phyloP scores from a whole-genome alignment of 2,329 filamentous ascomycete genomes.

The Nemania sp. region DNA sequence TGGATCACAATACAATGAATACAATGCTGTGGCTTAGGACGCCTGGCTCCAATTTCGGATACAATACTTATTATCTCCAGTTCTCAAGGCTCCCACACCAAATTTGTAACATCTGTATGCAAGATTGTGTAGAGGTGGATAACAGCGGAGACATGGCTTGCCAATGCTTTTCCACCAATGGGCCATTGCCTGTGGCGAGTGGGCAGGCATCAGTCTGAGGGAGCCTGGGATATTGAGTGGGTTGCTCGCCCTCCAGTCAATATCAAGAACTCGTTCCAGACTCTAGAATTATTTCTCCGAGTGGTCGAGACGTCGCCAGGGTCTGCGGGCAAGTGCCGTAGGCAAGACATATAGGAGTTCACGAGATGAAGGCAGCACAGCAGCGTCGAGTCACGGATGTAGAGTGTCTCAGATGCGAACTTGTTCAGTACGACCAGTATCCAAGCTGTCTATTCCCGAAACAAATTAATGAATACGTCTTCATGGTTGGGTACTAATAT shows the following conservation, averaged over 20 bases:
- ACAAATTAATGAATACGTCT: not conserved
- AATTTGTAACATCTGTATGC: too few species aligned
- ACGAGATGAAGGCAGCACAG: constrained; percentile 13
- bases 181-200: not conserved
- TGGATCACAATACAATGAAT: too few species aligned
- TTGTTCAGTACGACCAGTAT: not conserved
- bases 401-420: constrained; percentile 13
- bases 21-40: too few species aligned
- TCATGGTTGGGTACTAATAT: not conserved
- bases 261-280: constrained; percentile 10
- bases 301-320: constrained; percentile 7
- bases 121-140: constrained; percentile 8
- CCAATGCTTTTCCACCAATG: constrained; percentile 15
- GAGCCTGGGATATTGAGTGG: constrained; percentile 2
- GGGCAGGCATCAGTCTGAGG: not conserved
- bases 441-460: not conserved
- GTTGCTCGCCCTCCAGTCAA: constrained; percentile 10
- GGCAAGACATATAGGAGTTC: constrained; percentile 5
- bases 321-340: constrained; percentile 13
- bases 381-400: not conserved
- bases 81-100: too few species aligned
- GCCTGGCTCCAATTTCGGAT: too few species aligned
- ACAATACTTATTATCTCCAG: too few species aligned
- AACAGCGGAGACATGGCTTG: constrained; percentile 1
- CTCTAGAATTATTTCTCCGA: constrained; percentile 25